These are phyloP conservation scores for Neonectria punicea DNA, from an alignment of 2,329 filamentous ascomycete species.

Conservation along the genomic window DNA sequence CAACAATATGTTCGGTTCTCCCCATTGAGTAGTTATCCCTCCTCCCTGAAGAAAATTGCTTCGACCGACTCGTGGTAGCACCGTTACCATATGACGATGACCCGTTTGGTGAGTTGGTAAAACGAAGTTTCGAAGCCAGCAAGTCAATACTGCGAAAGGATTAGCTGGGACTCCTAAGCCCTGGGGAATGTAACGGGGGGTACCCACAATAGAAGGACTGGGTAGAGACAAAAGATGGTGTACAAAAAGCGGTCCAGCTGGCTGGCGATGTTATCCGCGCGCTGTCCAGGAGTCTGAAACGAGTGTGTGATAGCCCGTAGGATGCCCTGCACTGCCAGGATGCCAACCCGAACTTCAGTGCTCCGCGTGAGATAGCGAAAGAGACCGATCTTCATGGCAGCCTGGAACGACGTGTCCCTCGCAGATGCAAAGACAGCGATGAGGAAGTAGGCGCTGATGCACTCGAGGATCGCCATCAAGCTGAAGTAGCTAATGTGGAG, in stretches of 20 bases:
- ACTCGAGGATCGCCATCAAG: conserved; percentile 52
- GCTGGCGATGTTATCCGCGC: conserved; percentile 47
- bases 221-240: conserved; percentile 53
- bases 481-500: conserved; percentile 55
- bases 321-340: conserved; percentile 49
- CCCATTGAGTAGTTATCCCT: conserved; percentile 1
- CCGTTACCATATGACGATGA: conserved; percentile 1
- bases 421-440: conserved; percentile 49
- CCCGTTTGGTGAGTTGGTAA: conserved; percentile 13
- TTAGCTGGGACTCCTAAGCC: fast-evolving
- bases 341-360: conserved; percentile 52
- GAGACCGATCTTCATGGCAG: conserved; percentile 46
- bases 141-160: conserved; percentile 42
- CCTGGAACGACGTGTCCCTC: conserved; percentile 29
- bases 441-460: conserved; percentile 51
- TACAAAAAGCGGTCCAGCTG: conserved; percentile 54
- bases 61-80: neutral
- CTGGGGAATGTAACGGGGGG: fast-evolving
- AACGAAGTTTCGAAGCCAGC: conserved; percentile 46
- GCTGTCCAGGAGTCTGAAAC: conserved; percentile 49
- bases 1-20: conserved; percentile 21
- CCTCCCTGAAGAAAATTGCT: neutral
- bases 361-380: conserved; percentile 51
- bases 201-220: conserved; percentile 51
- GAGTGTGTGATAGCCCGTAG: conserved; percentile 52